Evolutionary conservation across 1,284 basidiomycete species (phyloP).

Genomic region (Irpex rosettiformis): DNA sequence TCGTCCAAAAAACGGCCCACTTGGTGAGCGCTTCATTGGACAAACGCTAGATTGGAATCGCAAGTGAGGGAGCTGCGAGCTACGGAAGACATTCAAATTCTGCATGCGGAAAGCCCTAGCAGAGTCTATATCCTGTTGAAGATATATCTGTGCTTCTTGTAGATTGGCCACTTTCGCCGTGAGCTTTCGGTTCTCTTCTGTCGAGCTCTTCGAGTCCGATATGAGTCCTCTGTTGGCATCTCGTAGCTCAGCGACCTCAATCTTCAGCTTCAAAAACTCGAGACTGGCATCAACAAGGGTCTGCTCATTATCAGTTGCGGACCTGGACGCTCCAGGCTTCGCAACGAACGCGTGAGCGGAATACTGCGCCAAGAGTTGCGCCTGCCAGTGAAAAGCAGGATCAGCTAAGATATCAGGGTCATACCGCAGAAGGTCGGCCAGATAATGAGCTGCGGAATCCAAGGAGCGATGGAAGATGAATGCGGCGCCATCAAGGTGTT

Average conservation of each 20-base stretch:
- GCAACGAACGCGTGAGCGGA: conserved; percentile 52
- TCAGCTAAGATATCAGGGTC: conserved; percentile 43
- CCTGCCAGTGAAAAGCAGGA: conserved; percentile 53
- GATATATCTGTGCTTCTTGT: conserved; percentile 18
- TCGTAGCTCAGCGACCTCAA: conserved; percentile 35
- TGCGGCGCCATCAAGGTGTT: conserved; percentile 55
- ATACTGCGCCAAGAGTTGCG: conserved; percentile 55
- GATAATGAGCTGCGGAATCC: conserved; percentile 37
- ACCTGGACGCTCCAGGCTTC: conserved; percentile 13
- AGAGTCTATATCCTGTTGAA: not conserved
- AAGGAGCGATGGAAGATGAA: conserved; percentile 46
- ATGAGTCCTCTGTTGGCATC: conserved; percentile 27
- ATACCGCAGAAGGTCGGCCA: conserved; percentile 46
- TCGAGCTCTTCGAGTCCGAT: conserved; percentile 29
- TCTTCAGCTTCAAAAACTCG: conserved; percentile 38
- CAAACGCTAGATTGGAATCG: too few species aligned
- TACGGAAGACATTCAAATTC: too few species aligned
- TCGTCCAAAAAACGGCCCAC: too few species aligned
- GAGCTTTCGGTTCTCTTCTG: conserved; percentile 20
- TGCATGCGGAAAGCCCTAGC: not conserved
- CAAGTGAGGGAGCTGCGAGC: too few species aligned
- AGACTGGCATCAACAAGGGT: conserved; percentile 47
- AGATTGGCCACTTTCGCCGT: conserved; percentile 30
- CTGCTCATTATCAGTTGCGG: not conserved
- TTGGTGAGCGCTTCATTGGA: too few species aligned